These are phyloP conservation scores for Ceratocystis variospora DNA, from an alignment of 2,329 filamentous ascomycete species.

Conservation along the genomic window DNA sequence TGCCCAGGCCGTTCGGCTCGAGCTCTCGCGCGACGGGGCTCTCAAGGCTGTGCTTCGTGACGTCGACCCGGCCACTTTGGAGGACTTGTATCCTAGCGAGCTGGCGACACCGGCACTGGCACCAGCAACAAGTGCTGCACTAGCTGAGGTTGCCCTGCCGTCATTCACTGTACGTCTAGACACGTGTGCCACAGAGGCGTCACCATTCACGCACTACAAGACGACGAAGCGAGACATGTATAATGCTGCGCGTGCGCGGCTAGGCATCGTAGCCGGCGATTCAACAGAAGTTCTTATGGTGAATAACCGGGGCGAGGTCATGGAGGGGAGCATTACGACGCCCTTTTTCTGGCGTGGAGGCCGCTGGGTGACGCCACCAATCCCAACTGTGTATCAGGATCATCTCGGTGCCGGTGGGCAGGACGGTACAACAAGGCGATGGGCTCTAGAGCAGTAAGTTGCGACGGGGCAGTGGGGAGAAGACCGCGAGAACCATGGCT, in stretches of 20 bases:
- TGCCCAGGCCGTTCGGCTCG: constrained; percentile 35
- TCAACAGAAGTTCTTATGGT: constrained; percentile 63
- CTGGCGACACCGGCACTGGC: constrained; percentile 33
- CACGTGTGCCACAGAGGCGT: constrained; percentile 28
- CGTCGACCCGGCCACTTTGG: constrained; percentile 30
- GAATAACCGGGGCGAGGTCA: constrained; percentile 51
- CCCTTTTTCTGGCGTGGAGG: constrained; percentile 64
- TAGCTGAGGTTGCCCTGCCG: constrained; percentile 23
- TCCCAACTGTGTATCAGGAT: constrained; percentile 31
- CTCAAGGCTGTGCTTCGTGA: constrained; percentile 32
- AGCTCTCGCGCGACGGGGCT: constrained; percentile 37
- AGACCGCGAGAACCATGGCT: no score
- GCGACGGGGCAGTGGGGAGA: no score
- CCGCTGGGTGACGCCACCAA: constrained; percentile 66
- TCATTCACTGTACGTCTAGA: constrained; percentile 36
- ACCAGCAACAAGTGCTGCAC: constrained; percentile 27
- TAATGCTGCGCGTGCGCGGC: constrained; percentile 50
- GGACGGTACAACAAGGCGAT: constrained; percentile 66
- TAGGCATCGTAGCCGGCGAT: constrained; percentile 33
- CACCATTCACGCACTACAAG: constrained; percentile 71
- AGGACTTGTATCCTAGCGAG: constrained; percentile 30
- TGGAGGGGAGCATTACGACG: constrained; percentile 75
- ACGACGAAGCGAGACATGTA: constrained; percentile 66
- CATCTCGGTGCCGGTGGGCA: constrained; percentile 56
- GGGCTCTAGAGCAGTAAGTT: constrained; percentile 56